Base-by-base conservation (phyloP, 768 basidiomycete species). In the Daedaleopsis sinensis region DNA sequence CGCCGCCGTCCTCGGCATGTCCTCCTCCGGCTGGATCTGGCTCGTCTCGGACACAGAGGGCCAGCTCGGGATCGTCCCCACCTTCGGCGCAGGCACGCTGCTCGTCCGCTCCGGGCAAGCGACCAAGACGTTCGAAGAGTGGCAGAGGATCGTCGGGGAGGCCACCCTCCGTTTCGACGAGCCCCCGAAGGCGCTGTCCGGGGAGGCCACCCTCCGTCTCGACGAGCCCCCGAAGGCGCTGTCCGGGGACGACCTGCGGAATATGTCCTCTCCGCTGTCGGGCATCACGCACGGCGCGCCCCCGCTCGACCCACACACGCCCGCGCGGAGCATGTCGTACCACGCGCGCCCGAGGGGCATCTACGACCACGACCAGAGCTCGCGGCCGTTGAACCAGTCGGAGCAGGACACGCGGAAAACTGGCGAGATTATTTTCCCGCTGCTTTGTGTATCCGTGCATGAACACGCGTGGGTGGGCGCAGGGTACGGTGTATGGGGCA, bases 401-500 rank as follows among this genome's bases (percentile, higher is more conserved):
- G 36, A 48, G 49, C 10, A 5, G 21, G 38, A 52, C 24, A 10
- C 16, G 21, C 11, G 59, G 21, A 60, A 58, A 5, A 65, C 79
- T n/a, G 89, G 88, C 36, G 80, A 83, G 36, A 76, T 77, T 15
- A 73, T 96, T 43, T 86, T 80, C 70, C 94, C 94, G 21, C 71
- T 96, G 57, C 87, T 93, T 72, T 91, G 90, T 63, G 70, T 94
- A 53, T 86, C 87, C 46, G 84, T 92, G 5, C 84, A 94, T 66
- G 93, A 94, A 73, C 94, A 93, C 66, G 88, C 89, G 27, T 96
- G 93, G 92, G 79, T 96, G 69, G 79, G 80, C 52, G 88, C 90
- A 21, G 91, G 90, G 42, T 94, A 89, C 65, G 94, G 94, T 5
- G 84, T 96, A 5, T 94, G 92, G 91, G 94, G 94, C 24, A 91